These are phyloP conservation scores for Chamaecrista fasciculata DNA, from an alignment of 306 rosid species.

Conservation along the genomic window DNA sequence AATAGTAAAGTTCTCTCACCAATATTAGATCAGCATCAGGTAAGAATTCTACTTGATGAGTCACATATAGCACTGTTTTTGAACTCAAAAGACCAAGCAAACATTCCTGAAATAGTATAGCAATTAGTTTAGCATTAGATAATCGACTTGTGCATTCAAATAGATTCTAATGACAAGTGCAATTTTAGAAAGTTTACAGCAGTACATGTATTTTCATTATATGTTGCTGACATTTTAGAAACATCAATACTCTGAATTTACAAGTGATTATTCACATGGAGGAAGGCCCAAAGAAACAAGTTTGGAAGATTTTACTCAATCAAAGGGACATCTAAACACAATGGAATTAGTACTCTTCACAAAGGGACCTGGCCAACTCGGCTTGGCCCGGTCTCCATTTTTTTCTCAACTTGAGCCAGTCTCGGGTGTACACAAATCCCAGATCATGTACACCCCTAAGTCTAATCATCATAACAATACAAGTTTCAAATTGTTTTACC, in stretches of 20 bases:
- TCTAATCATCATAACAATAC: too few species aligned
- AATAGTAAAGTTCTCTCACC: constrained; percentile 41
- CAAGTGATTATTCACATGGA: constrained; percentile 10
- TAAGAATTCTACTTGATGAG: constrained; percentile 69
- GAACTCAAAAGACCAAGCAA: constrained; percentile 46
- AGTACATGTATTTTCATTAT: background rate
- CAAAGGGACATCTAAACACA: background rate
- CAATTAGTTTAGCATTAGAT: background rate
- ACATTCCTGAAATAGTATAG: constrained; percentile 42
- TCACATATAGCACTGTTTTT: constrained; percentile 55
- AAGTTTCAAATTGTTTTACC: background rate
- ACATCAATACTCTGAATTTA: background rate
- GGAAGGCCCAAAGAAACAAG: background rate
- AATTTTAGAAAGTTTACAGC: background rate
- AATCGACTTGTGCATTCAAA: background rate
- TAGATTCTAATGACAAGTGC: background rate
- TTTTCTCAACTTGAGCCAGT: too few species aligned
- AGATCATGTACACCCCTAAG: too few species aligned
- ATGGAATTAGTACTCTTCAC: background rate
- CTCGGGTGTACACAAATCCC: too few species aligned
- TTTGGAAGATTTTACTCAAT: too few species aligned
- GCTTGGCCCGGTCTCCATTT: too few species aligned
- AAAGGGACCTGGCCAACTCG: too few species aligned
- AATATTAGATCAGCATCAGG: constrained; percentile 51
- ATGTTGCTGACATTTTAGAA: background rate